phyloP scores from a whole-genome alignment of 208 protist genomes.

The Wallacemonas sp. region DNA sequence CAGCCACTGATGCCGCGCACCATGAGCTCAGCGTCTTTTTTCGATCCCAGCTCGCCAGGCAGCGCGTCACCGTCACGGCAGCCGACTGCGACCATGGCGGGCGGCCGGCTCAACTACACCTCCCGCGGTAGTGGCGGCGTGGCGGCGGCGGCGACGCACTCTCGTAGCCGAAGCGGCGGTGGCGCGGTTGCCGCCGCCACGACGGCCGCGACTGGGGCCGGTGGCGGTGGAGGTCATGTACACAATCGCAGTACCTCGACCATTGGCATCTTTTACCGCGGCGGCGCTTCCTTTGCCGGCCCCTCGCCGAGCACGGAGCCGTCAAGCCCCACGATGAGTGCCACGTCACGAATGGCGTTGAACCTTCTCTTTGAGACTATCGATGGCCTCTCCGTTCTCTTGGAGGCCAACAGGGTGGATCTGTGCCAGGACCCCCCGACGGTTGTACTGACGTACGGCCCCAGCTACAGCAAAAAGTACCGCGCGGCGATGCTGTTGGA shows the following conservation, averaged over 20 bases:
- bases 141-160: background rate
- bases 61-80: background rate
- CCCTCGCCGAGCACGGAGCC: background rate
- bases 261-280: background rate
- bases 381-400: conserved; percentile 56
- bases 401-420: conserved; percentile 52
- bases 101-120: background rate
- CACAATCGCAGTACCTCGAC: conserved; percentile 3
- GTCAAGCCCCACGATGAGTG: background rate
- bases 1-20: background rate
- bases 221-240: background rate
- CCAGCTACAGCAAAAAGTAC: conserved; percentile 57
- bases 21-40: conserved; percentile 1
- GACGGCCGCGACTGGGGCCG: background rate
- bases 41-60: background rate
- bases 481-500: conserved; percentile 53
- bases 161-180: background rate
- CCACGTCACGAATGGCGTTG: conserved; percentile 11
- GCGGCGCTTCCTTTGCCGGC: background rate
- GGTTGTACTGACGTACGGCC: conserved; percentile 33
- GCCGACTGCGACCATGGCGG: background rate
- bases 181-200: background rate
- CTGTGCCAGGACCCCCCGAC: conserved; percentile 28
- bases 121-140: background rate
- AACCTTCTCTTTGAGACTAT: conserved; percentile 57